These are phyloP conservation scores for Dichotomopilus funicola DNA, from an alignment of 2,329 filamentous ascomycete genomes.

Conservation along the genomic window DNA sequence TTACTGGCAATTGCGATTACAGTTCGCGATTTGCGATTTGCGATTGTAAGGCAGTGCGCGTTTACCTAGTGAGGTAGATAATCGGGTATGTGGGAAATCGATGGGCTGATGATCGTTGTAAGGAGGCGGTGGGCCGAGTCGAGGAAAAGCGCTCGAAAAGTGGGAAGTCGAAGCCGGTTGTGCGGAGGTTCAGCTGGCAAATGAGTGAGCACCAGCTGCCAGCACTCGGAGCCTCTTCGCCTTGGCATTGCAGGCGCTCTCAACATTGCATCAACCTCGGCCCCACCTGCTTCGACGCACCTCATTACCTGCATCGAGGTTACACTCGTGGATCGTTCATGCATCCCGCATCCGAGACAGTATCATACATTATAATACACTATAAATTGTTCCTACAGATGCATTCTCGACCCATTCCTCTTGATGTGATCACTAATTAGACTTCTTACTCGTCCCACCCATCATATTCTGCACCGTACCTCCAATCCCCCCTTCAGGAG, in stretches of 20 bases:
- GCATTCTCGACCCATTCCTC: not conserved
- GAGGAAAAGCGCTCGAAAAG: not conserved
- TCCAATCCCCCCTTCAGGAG: constrained; percentile 44
- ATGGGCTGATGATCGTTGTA: constrained; percentile 22
- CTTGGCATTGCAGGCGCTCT: no score
- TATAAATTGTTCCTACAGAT: not conserved
- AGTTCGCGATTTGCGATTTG: not conserved
- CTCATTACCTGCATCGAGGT: no score
- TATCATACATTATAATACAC: not conserved
- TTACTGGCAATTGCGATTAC: no score
- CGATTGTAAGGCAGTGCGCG: constrained; percentile 12
- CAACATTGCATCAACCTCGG: no score
- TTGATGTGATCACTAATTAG: constrained; percentile 5
- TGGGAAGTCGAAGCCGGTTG: not conserved
- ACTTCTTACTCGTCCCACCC: constrained; percentile 31
- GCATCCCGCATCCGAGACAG: no score
- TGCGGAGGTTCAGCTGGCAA: not conserved
- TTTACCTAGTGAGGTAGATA: constrained; percentile 16
- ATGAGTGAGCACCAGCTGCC: no score
- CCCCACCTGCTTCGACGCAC: no score
- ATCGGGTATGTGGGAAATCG: constrained; percentile 16
- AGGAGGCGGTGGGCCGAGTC: constrained; percentile 11
- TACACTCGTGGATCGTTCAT: no score
- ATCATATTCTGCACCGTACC: constrained; percentile 43
- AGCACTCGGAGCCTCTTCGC: no score